phyloP scores from a whole-genome alignment of 2,329 filamentous ascomycete species.

The Calonectria leucothoes region DNA sequence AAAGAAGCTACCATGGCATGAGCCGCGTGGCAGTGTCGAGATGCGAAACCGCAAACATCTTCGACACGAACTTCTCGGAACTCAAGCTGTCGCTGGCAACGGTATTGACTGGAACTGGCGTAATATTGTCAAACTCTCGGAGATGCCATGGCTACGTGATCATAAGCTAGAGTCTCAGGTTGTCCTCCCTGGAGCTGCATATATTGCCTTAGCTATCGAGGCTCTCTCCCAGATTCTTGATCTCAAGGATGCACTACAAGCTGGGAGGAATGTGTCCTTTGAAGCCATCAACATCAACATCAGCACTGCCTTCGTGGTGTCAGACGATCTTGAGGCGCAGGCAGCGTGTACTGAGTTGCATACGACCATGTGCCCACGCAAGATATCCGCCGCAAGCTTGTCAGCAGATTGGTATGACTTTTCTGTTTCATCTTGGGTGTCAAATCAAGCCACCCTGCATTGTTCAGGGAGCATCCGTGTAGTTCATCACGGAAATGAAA shows the following conservation, averaged over 20 bases:
- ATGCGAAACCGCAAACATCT: background rate
- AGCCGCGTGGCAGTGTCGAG: background rate
- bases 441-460: background rate
- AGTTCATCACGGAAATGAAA: background rate
- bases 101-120: background rate
- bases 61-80: background rate
- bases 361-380: background rate
- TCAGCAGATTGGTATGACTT: constrained; percentile 2
- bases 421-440: background rate
- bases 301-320: background rate
- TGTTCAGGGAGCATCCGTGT: background rate
- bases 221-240: background rate
- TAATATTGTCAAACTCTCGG: background rate
- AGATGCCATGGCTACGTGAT: background rate
- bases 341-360: background rate
- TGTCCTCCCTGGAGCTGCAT: background rate
- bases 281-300: background rate
- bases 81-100: background rate
- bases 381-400: background rate
- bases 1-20: background rate
- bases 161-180: background rate
- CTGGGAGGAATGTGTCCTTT: background rate
- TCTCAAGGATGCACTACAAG: background rate
- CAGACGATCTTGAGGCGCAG: background rate
- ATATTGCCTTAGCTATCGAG: background rate